phyloP scores from a whole-genome alignment of 768 basidiomycete genomes.

The Tulasnella sp. region DNA sequence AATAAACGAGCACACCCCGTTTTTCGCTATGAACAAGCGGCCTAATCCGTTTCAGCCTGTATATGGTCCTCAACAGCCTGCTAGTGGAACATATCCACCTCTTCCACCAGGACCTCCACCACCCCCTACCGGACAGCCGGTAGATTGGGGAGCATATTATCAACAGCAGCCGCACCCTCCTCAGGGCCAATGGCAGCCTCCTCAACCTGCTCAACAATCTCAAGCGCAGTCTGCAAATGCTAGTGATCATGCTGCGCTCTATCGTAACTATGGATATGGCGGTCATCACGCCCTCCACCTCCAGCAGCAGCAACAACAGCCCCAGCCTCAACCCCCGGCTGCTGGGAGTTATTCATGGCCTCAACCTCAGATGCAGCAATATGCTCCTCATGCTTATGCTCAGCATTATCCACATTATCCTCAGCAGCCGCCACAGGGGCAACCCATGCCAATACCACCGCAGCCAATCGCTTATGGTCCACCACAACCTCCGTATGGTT shows the following conservation, averaged over 20 bases:
- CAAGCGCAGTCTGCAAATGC: constrained; percentile 33
- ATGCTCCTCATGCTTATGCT: constrained; percentile 32
- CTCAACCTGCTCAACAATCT: constrained; percentile 49
- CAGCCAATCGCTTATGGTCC: background rate
- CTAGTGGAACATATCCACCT: constrained; percentile 9
- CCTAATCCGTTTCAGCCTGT: constrained; percentile 18
- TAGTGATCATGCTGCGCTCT: constrained; percentile 69
- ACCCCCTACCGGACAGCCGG: constrained; percentile 27
- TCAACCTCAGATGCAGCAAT: constrained; percentile 50
- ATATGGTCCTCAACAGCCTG: constrained; percentile 7
- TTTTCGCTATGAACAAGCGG: constrained; percentile 17
- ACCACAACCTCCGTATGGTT: background rate
- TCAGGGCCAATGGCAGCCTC: constrained; percentile 40
- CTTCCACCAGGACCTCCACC: constrained; percentile 15
- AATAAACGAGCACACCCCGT: background rate
- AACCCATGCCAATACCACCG: constrained; percentile 16
- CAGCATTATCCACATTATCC: constrained; percentile 22
- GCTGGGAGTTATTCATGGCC: constrained; percentile 20
- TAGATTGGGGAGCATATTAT: constrained; percentile 69
- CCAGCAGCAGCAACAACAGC: constrained; percentile 27
- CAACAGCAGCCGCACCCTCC: constrained; percentile 33
- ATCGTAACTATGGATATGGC: constrained; percentile 87
- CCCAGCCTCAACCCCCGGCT: constrained; percentile 26
- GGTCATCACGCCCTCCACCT: constrained; percentile 27
- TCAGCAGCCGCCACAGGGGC: constrained; percentile 18